phyloP scores from a whole-genome alignment of 2,329 filamentous ascomycete genomes.

The Xylaria sp. region DNA sequence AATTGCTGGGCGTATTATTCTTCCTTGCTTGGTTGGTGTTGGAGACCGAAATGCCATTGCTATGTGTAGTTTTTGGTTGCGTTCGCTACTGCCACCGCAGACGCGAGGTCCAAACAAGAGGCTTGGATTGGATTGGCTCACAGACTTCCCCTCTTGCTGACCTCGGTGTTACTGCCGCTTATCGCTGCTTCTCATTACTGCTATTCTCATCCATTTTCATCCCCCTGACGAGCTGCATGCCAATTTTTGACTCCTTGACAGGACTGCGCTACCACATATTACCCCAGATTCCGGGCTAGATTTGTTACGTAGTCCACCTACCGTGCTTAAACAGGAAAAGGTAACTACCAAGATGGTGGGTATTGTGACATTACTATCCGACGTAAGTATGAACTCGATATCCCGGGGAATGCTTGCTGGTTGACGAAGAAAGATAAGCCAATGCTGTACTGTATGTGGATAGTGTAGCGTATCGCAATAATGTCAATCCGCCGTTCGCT shows the following conservation, averaged over 20 bases:
- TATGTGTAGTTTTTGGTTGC: too few relatives aligned
- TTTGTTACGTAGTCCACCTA: background rate
- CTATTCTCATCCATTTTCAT: background rate
- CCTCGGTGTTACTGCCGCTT: background rate
- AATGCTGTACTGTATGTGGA: background rate
- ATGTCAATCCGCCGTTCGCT: background rate
- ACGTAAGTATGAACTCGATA: background rate
- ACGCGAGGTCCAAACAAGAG: background rate
- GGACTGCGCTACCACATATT: background rate
- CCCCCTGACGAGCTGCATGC: background rate
- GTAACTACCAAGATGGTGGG: too few relatives aligned
- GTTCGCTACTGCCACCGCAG: background rate
- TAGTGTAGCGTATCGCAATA: background rate
- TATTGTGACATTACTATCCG: too few relatives aligned
- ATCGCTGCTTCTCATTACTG: background rate
- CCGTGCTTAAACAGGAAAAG: too few relatives aligned
- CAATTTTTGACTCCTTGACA: background rate
- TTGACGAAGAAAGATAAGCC: background rate
- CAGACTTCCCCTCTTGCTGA: background rate
- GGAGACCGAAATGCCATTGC: too few relatives aligned
- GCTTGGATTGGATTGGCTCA: background rate
- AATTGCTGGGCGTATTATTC: too few relatives aligned
- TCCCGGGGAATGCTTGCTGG: background rate
- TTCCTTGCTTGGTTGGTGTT: too few relatives aligned
- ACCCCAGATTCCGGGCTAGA: slow-evolving; percentile 22